phyloP scores from a whole-genome alignment of 768 basidiomycete species.

The Mycena crocata region DNA sequence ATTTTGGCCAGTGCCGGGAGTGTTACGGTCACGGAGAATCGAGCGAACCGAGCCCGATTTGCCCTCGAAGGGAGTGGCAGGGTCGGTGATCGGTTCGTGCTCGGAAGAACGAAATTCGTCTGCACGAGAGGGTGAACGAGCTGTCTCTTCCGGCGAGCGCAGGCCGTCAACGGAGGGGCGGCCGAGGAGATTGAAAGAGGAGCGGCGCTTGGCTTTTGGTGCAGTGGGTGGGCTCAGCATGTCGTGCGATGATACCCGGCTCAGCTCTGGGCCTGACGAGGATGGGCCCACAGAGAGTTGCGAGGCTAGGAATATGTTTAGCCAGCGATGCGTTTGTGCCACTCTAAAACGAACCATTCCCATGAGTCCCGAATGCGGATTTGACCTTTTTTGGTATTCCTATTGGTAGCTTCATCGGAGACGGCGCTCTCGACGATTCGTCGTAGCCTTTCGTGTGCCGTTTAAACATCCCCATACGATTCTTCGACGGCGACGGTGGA shows the following conservation, averaged over 20 bases:
- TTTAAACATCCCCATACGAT: slow-evolving; percentile 65
- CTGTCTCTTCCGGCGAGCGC: slow-evolving; percentile 35
- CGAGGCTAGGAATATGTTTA: slow-evolving; percentile 25
- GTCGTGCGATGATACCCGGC: slow-evolving; percentile 32
- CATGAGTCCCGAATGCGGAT: slow-evolving; percentile 48
- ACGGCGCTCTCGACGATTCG: slow-evolving; percentile 50
- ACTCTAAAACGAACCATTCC: slow-evolving; percentile 49
- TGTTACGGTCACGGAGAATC: slow-evolving; percentile 76
- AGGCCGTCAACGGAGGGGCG: slow-evolving; percentile 51
- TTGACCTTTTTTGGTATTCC: slow-evolving; percentile 67
- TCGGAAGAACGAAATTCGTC: slow-evolving; percentile 34
- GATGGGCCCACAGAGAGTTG: slow-evolving; percentile 36
- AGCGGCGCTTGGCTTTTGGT: slow-evolving; percentile 23
- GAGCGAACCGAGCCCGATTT: slow-evolving; percentile 71
- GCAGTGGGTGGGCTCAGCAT: slow-evolving; percentile 26
- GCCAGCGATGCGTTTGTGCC: slow-evolving; percentile 43
- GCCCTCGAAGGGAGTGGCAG: slow-evolving; percentile 50
- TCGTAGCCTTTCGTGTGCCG: slow-evolving; percentile 57
- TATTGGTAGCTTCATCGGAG: slow-evolving; percentile 49
- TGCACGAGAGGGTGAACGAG: slow-evolving; percentile 29
- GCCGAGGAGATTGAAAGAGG: slow-evolving; percentile 29
- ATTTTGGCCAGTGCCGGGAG: slow-evolving; percentile 82
- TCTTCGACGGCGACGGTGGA: slow-evolving; percentile 64
- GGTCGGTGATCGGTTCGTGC: slow-evolving; percentile 36
- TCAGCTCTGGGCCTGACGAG: slow-evolving; percentile 27